phyloP scores from a whole-genome alignment of 345 rosid species.

The Acer yangbiense region DNA sequence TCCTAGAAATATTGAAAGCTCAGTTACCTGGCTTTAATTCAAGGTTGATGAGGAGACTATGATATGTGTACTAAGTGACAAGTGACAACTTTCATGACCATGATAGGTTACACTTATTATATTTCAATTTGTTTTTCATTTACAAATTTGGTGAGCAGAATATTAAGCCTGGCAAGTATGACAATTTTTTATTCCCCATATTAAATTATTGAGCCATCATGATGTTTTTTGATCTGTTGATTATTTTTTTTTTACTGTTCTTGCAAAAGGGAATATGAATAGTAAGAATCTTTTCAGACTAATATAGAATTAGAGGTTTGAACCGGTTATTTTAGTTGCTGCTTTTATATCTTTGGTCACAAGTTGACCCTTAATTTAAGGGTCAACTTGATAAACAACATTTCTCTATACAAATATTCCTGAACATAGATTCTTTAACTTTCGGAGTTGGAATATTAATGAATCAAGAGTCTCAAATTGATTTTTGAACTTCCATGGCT shows the following conservation, averaged over 20 bases:
- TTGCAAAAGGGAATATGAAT: background rate
- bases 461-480: background rate
- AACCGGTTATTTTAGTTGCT: background rate
- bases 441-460: background rate
- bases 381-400: background rate
- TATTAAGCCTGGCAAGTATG: background rate
- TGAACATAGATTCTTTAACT: background rate
- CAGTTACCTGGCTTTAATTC: no score
- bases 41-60: no score
- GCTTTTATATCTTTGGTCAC: background rate
- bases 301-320: background rate
- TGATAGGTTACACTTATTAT: background rate
- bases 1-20: no score
- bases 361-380: background rate
- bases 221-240: background rate
- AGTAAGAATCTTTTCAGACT: no score
- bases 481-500: slow-evolving; percentile 26
- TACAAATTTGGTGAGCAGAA: background rate
- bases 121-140: background rate
- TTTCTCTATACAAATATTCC: background rate
- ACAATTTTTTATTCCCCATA: background rate
- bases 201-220: no score
- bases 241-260: background rate
- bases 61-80: no score
- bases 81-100: background rate